A percentile compares a stretch with the other conserved stretches of the same genome.
These are phyloP conservation scores for Aspergillus sp. DNA, from an alignment of 2,329 filamentous ascomycete species.

Conservation along the genomic window DNA sequence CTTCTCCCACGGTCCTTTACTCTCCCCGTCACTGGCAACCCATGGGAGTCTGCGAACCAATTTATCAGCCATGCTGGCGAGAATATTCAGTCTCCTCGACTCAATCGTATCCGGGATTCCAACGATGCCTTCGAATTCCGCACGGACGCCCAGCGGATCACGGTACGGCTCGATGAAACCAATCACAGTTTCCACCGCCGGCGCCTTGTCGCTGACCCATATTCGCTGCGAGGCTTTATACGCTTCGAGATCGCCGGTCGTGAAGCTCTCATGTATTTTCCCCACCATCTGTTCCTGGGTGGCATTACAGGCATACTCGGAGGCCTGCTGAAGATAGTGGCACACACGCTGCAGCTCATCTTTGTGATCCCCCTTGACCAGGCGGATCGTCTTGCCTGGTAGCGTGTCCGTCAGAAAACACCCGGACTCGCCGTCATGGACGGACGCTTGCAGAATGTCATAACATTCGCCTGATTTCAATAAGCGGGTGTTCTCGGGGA, in stretches of 20 bases:
- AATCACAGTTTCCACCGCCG: conserved; percentile 50
- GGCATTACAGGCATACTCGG: not conserved
- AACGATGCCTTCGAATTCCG: conserved; percentile 53
- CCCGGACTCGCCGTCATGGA: not conserved
- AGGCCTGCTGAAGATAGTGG: conserved; percentile 3
- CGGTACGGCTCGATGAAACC: conserved; percentile 56
- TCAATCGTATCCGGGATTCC: conserved; percentile 23
- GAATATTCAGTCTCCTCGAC: conserved; percentile 15
- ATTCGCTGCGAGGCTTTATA: conserved; percentile 50
- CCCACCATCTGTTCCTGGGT: conserved; percentile 6
- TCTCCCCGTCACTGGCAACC: conserved; percentile 28
- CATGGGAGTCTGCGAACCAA: conserved; percentile 26
- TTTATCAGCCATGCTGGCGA: conserved; percentile 8
- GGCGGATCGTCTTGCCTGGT: not conserved
- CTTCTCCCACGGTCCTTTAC: conserved; percentile 33
- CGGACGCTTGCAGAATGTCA: conserved; percentile 31
- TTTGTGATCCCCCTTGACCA: conserved; percentile 13
- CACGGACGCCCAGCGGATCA: conserved; percentile 53
- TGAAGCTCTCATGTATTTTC: conserved; percentile 30
- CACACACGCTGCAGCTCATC: conserved; percentile 7
- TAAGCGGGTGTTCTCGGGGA: conserved; percentile 47
- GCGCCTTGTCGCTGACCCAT: conserved; percentile 55
- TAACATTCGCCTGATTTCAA: conserved; percentile 47
- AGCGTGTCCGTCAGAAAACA: not conserved
- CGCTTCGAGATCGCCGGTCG: conserved; percentile 48